Evolutionary conservation across 2,329 filamentous ascomycete genomes (phyloP).

Genomic region (Zelopaecilomyces penicillatus): DNA sequence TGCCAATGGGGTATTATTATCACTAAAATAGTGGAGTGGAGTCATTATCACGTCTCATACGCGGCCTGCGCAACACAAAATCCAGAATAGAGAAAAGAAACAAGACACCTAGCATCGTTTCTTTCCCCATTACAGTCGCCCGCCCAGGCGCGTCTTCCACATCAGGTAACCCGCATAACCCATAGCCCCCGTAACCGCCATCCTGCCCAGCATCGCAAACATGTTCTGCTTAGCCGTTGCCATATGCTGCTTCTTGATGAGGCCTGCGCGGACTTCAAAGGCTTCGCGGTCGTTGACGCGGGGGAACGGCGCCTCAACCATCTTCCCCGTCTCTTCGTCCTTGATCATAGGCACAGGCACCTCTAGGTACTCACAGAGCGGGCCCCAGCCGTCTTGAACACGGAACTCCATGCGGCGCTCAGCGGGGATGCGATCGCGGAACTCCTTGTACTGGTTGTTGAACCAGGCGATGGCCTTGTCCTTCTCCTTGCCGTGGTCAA

Average conservation of each 20-base stretch:
- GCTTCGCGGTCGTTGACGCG: slow-evolving; percentile 22
- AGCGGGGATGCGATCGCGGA: slow-evolving; percentile 23
- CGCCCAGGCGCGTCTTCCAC: slow-evolving; percentile 21
- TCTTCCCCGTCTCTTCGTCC: slow-evolving; percentile 22
- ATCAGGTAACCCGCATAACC: slow-evolving; percentile 22
- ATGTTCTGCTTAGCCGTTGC: slow-evolving; percentile 18
- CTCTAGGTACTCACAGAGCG: slow-evolving; percentile 31
- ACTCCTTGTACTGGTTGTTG: slow-evolving; percentile 28
- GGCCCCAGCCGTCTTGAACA: slow-evolving; percentile 32
- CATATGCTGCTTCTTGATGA: slow-evolving; percentile 4
- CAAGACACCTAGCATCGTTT: no score
- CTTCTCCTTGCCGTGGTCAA: slow-evolving; percentile 25
- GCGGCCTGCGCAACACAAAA: no score
- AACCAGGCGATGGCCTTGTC: slow-evolving; percentile 30
- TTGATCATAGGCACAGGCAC: slow-evolving; percentile 26
- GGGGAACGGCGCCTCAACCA: slow-evolving; percentile 25
- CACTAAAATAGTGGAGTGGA: no score
- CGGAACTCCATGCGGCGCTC: slow-evolving; percentile 29
- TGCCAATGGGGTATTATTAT: no score
- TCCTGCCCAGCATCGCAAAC: slow-evolving; percentile 14
- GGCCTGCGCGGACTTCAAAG: slow-evolving; percentile 12
- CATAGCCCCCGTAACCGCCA: slow-evolving; percentile 15
- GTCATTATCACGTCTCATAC: no score
- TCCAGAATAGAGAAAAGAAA: no score
- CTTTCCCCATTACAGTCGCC: neutral